Base-by-base conservation (phyloP, 257 asterid genomes). In the Rehmannia glutinosa region DNA sequence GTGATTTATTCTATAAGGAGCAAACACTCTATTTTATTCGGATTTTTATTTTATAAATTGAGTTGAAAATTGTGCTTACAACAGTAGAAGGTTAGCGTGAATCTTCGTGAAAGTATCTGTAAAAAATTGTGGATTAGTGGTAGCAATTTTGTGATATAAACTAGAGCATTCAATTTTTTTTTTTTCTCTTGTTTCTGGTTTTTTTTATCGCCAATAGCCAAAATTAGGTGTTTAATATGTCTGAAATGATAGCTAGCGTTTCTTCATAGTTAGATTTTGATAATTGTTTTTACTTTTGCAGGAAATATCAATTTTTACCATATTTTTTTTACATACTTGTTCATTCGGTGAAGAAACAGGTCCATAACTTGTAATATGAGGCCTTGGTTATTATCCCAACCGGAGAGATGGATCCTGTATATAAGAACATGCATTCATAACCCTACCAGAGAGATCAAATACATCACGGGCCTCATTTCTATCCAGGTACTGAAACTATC, bases 371-470 rank as follows among this genome's bases (percentile, higher is more conserved):
- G 10, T 15, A 23, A 42, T 36, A 13, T 3, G 21, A 42, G 19
- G 15, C 47, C 5, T 6, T n/a, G n/a, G n/a, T 6, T 27, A 1
- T 15, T 23, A 27, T 8, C 32, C 54, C 23, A 55, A 23, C 25
- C 19, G 39, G n/a, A n/a, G 55, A 47, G 32, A 80, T 82, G 83
- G 82, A 78, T 56, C 73, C 84, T 24, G 50, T 38, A 33, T 50
- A 75, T 25, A 65, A 64, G 63, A 75, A 58, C 46, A 64, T 76
- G 81, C 77, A 60, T 41, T 58, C 78, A 0, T 49, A 67, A 66
- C 84, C 89, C 11, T 61, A 54, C 39, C 86, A 77, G 60, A 74
- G 57, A 70, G 81, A 73, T 60, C 86, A 75, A 38, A 62, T 72
- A 49, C 77, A 73, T 20, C 69, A 70, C 4, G 5, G 66, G 60